A percentile compares a stretch with the other conserved stretches of the same genome.
phyloP scores from a whole-genome alignment of 768 basidiomycete species.

The Tylopilus rubrobrunneus region DNA sequence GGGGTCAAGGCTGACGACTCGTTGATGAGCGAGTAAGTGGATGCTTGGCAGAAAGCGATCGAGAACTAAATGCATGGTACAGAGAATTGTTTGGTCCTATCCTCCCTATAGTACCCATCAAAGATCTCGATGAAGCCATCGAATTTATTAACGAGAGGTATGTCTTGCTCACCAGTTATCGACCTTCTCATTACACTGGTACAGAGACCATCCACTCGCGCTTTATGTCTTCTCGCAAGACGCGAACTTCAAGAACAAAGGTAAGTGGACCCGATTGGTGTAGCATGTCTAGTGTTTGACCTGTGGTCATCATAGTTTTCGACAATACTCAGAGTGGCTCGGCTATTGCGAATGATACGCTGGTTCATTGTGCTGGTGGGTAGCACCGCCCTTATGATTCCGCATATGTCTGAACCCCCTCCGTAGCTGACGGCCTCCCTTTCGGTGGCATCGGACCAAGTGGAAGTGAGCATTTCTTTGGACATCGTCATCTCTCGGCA shows the following conservation, averaged over 20 bases:
- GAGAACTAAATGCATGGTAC: not conserved
- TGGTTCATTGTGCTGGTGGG: conserved; percentile 59
- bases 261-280: conserved; percentile 30
- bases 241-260: conserved; percentile 54
- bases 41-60: not conserved
- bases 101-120: conserved; percentile 69
- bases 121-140: conserved; percentile 68
- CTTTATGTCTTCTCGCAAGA: conserved; percentile 75
- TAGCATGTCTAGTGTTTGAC: not conserved
- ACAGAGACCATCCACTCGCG: conserved; percentile 68
- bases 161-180: conserved; percentile 10
- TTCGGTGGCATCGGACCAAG: conserved; percentile 73
- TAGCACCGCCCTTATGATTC: not conserved
- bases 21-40: conserved; percentile 67
- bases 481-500: not conserved
- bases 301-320: conserved; percentile 43
- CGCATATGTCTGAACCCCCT: not conserved
- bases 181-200: not conserved
- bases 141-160: conserved; percentile 60
- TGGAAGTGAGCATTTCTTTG: conserved; percentile 50
- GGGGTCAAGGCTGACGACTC: conserved; percentile 62
- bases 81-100: conserved; percentile 87
- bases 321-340: conserved; percentile 69
- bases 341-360: conserved; percentile 62
- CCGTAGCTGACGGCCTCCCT: conserved; percentile 56